Conservation (phyloP, 306 rosid species). For the Quillaja saponaria region DNA sequence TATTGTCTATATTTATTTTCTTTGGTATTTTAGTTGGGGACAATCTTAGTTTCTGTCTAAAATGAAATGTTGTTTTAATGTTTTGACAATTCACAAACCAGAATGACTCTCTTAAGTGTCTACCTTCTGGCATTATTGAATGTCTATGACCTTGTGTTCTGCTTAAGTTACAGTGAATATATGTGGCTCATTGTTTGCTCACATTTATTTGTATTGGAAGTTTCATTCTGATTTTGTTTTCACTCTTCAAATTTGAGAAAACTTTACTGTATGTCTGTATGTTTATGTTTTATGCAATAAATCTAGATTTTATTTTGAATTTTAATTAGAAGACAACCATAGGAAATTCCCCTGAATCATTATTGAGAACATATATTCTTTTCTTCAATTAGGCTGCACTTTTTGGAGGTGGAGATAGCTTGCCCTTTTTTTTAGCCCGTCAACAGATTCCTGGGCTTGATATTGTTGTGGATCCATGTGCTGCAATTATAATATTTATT, state of each 20-base stretch:
- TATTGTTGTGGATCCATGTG: conserved; percentile 83
- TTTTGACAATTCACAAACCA: no score
- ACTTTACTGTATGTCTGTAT: not conserved
- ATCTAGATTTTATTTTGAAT: conserved; percentile 1
- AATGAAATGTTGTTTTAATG: no score
- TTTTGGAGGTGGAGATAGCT: conserved; percentile 70
- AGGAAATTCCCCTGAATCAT: conserved; percentile 2
- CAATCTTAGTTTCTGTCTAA: no score
- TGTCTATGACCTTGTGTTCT: no score
- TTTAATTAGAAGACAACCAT: no score
- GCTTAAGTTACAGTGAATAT: no score
- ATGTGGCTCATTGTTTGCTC: no score
- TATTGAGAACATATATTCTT: conserved; percentile 14
- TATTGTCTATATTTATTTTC: no score
- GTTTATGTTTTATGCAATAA: not conserved
- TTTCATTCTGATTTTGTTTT: not conserved
- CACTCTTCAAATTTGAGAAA: conserved; percentile 3
- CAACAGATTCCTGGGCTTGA: conserved; percentile 67
- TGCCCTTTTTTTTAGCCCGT: conserved; percentile 76
- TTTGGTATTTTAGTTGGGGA: no score
- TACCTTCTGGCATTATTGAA: no score
- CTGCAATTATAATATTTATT: conserved; percentile 69
- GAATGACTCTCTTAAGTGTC: no score
- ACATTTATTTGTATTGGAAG: no score
- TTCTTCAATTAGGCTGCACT: conserved; percentile 61